Base-by-base conservation (phyloP, 2,329 filamentous ascomycete genomes). In the Fusarium longipes region DNA sequence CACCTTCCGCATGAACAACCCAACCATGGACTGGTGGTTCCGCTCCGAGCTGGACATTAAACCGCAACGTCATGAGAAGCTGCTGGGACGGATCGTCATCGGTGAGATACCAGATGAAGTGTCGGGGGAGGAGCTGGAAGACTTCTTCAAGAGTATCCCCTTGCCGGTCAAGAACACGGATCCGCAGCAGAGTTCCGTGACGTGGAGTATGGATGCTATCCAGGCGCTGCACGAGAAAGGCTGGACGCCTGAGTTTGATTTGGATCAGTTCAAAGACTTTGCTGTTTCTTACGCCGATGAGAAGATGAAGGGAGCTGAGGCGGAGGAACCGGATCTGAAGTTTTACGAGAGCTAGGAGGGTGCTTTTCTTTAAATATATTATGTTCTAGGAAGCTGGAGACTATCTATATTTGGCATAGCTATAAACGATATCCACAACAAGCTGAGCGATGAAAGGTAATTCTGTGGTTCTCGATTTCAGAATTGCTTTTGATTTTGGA, bases 161-260 rank as follows among this genome's bases (percentile, higher is more conserved):
- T 45, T 76, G 4, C 76, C 76, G 1, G 57, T 70, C 1, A 78
- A 76, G 59, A 74, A 77, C 22, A 75, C 56, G 17, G 43, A 77
- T 47, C 76, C 75, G 0, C 76, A 78, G 39, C 74, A 78, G 60
- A 77, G 75, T 57, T 77, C 76, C n/a, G 75, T 78, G 47, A 75
- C 75, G 14, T 78, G 76, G 76, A 60, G 48, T n/a, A 49, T 65
- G 22, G 55, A 72, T 59, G 75, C 75, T 2, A 70, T 78, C 9
- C 50, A 32, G 8, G 57, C 50, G 1, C 44, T 78, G 4, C 76
- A 77, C 55, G 51, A 18, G 9, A 57, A 65, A 27, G 72, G 64
- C 1, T 77, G 74, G 74, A 68, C 51, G 6, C 14, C 9, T 5
- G 38, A 52, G 0, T 76, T 78, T 29, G 70, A 75, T 12, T 8